Evolutionary conservation across 208 protist genomes (phyloP).

Genomic region (Lotmaria passim): DNA sequence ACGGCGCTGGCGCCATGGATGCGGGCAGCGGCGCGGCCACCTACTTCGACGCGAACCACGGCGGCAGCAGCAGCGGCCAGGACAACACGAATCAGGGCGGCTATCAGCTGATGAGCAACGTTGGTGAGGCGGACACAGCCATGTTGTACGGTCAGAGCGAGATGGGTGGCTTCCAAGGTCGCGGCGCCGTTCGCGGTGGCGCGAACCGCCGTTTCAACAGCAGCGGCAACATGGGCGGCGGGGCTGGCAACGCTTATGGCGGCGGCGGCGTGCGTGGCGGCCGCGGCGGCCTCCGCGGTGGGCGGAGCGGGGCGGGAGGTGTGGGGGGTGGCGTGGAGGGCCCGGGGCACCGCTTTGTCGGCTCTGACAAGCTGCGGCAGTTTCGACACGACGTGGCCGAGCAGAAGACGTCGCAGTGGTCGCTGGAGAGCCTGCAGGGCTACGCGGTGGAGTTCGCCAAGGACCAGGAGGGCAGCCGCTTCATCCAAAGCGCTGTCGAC

Average conservation of each 20-base stretch:
- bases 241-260: slow-evolving; percentile 1
- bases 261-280: slow-evolving; percentile 4
- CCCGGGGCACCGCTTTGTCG: slow-evolving; percentile 38
- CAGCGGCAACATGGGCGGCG: slow-evolving; percentile 6
- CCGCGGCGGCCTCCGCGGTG: slow-evolving; percentile 27
- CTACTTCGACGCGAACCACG: slow-evolving; percentile 37
- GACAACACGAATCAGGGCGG: slow-evolving; percentile 17
- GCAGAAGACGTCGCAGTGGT: slow-evolving; percentile 57
- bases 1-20: slow-evolving; percentile 33
- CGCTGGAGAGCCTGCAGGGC: slow-evolving; percentile 86
- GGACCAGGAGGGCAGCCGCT: slow-evolving; percentile 98
- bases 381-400: slow-evolving; percentile 65
- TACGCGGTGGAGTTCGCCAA: slow-evolving; percentile 95
- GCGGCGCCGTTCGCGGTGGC: slow-evolving; percentile 26
- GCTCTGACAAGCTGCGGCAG: slow-evolving; percentile 70
- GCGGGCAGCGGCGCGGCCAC: slow-evolving; percentile 18
- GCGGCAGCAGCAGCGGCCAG: slow-evolving; percentile 18
- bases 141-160: slow-evolving; percentile 29
- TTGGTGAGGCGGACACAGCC: slow-evolving; percentile 15
- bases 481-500: slow-evolving; percentile 97
- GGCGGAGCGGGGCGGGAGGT: slow-evolving; percentile 34
- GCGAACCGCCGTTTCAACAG: slow-evolving; percentile 33
- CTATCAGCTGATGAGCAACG: slow-evolving; percentile 35
- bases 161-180: slow-evolving; percentile 24
- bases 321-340: slow-evolving; percentile 38